phyloP scores from a whole-genome alignment of 2,329 filamentous ascomycete genomes.

The Arthrobotrys iridis region DNA sequence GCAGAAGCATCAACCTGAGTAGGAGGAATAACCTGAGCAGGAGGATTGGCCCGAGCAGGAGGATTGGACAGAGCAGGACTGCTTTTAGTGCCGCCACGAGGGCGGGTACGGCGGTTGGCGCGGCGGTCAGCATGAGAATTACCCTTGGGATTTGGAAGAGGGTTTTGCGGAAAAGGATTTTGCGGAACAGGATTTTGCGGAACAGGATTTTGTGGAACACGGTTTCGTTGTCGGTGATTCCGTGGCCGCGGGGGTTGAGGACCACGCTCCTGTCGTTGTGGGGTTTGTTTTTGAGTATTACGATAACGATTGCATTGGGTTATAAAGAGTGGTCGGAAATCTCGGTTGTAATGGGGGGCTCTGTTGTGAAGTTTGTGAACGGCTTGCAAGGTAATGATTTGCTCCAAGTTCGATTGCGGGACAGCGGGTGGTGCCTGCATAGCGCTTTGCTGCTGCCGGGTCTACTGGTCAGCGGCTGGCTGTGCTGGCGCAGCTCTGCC shows the following conservation, averaged over 20 bases:
- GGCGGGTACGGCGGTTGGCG: background rate
- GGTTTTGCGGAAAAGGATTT: background rate
- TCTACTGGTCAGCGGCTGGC: constrained; percentile 40
- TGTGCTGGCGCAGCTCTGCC: constrained; percentile 48
- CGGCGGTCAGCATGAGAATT: background rate
- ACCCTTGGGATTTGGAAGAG: no score
- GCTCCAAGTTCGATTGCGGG: background rate
- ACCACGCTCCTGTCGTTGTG: no score
- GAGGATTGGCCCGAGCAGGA: no score
- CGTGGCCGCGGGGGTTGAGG: no score
- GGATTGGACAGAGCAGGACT: no score
- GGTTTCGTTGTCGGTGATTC: no score
- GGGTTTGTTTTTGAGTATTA: background rate
- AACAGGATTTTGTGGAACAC: no score
- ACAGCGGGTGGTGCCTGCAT: background rate
- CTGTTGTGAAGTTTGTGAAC: no score
- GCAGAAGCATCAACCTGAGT: background rate
- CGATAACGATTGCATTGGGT: no score
- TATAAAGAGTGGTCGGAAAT: background rate
- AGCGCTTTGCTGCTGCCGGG: constrained; percentile 21
- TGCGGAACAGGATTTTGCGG: background rate
- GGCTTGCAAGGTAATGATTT: background rate
- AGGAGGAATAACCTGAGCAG: background rate
- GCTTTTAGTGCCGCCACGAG: no score
- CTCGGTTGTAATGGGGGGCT: background rate